Conservation (phyloP, 129 eudicot species). For the Flaveria bidentis region DNA sequence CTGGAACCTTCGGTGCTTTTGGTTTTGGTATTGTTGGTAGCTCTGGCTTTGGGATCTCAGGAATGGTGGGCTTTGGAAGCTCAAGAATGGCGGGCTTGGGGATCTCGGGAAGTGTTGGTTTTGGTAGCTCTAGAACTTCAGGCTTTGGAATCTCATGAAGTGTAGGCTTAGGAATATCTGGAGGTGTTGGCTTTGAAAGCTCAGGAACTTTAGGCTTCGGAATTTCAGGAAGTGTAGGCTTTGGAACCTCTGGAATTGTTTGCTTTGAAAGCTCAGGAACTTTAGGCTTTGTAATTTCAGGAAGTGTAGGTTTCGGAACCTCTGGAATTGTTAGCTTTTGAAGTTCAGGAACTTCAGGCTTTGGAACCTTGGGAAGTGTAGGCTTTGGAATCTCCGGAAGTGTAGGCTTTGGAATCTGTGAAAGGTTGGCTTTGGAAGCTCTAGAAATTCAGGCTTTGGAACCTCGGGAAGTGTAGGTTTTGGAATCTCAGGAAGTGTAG, state of each 20-base stretch:
- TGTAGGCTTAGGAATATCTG: constrained; percentile 17
- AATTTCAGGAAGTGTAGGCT: constrained; percentile 3
- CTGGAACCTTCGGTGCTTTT: constrained; percentile 28
- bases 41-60: constrained; percentile 30
- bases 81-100: constrained; percentile 17
- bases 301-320: constrained; percentile 16
- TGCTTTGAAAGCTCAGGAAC: constrained; percentile 10
- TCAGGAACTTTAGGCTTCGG: constrained; percentile 25
- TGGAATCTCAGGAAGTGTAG: constrained; percentile 10
- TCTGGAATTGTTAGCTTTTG: neutral
- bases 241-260: constrained; percentile 2
- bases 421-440: constrained; percentile 17
- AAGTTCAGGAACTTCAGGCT: too few relatives aligned
- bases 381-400: neutral
- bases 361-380: neutral
- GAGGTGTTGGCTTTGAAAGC: constrained; percentile 21
- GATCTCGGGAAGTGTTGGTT: constrained; percentile 18
- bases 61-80: constrained; percentile 13
- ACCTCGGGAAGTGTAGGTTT: constrained; percentile 29
- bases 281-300: neutral
- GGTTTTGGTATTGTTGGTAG: constrained; percentile 34
- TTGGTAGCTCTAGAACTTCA: constrained; percentile 22
- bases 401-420: constrained; percentile 28
- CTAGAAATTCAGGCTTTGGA: constrained; percentile 23
- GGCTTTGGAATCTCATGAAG: constrained; percentile 25